A percentile compares a stretch with the other conserved stretches of the same genome.
Evolutionary conservation across 331 rosid species (phyloP).

Genomic region (Arachis monticola): DNA sequence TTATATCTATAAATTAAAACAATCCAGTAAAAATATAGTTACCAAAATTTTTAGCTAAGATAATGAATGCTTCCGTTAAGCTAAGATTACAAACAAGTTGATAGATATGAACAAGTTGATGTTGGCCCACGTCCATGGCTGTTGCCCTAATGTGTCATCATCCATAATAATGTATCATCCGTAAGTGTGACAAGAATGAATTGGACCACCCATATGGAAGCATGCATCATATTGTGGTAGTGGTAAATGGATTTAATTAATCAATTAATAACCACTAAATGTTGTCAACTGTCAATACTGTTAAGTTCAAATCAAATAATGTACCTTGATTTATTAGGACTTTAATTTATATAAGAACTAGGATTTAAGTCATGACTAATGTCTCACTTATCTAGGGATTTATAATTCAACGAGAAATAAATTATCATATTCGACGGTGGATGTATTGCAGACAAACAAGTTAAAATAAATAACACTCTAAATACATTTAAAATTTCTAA

Average conservation of each 20-base stretch:
- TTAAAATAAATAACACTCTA: too few relatives aligned
- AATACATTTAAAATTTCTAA: too few relatives aligned
- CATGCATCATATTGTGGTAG: background rate
- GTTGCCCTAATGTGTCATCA: background rate
- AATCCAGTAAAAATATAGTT: too few relatives aligned
- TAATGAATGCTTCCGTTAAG: background rate
- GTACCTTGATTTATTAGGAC: too few relatives aligned
- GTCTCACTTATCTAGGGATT: too few relatives aligned
- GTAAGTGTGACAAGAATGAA: background rate
- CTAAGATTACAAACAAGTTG: background rate
- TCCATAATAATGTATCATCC: background rate
- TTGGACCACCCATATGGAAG: background rate
- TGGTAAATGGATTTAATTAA: background rate
- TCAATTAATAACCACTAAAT: background rate
- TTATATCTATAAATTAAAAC: too few relatives aligned
- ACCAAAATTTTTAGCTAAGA: background rate
- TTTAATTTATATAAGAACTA: too few relatives aligned
- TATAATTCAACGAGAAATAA: too few relatives aligned
- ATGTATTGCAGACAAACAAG: too few relatives aligned
- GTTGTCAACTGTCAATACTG: background rate
- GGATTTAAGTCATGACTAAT: too few relatives aligned
- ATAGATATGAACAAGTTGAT: background rate
- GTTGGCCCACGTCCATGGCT: background rate
- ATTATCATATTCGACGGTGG: too few relatives aligned
- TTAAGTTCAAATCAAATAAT: too few relatives aligned